Evolutionary conservation across 108 stramenopile species (phyloP), one percentile per base, ranked within the genome.

Genomic region (Craspedostauros australis): DNA sequence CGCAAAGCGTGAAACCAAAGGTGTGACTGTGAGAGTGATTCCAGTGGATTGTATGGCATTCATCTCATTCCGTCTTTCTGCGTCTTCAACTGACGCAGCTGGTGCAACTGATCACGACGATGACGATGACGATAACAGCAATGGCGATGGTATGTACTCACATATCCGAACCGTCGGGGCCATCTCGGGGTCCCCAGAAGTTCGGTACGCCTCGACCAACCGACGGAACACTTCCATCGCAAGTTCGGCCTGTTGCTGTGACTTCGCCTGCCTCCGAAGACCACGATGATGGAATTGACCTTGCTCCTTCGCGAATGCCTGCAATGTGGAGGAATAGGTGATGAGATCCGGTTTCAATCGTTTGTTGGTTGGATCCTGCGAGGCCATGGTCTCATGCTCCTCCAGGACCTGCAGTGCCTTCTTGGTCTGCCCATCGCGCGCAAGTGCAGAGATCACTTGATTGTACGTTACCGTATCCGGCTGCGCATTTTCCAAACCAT

Each of bases 401-500:
- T 50, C 14, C 16, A 51, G 38, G 19, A 66, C 32, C 5, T 33
- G 41, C 12, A 27, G 16, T n/a, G 50, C 65, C n/a, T 57, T 24
- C 18, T 39, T 51, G 28, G 57, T 34, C 32, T 66, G 57, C 18
- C 65, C 65, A 19, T 37, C 12, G 30, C 44, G 32, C 2, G 65
- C 65, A 44, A 58, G 54, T 16, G 50, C 49, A n/a, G 26, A 30
- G 12, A 66, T 57, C 23, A 52, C 42, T 3, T 50, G 38, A 16
- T 48, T 51, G 27, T 52, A 66, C 18, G 65, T 44, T n/a, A 52
- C 29, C 25, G 19, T 44, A 27, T 66, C 65, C 9, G 63, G 40
- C 54, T 49, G 37, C 11, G 41, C 46, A 15, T 39, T 56, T 33
- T 48, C 37, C 30, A 20, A 38, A 12, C 39, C 53, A 28, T 34